Conservation (phyloP, 129 eudicot species). For the Erigeron canadensis region DNA sequence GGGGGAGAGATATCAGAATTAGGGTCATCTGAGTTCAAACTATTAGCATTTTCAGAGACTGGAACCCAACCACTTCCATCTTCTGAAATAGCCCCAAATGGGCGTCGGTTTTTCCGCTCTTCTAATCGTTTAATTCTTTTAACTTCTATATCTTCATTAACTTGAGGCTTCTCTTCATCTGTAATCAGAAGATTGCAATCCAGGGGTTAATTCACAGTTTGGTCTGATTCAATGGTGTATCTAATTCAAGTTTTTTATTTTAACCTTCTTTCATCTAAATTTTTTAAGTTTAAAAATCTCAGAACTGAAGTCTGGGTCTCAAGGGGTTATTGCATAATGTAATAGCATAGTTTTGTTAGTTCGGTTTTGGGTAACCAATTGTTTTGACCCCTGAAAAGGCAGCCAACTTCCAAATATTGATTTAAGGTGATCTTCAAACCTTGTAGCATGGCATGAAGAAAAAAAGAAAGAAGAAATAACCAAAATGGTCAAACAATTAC, state of each 20-base stretch:
- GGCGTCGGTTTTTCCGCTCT: conserved; percentile 51
- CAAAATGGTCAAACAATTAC: not conserved
- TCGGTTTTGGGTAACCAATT: not conserved
- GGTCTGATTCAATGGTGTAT: too few relatives aligned
- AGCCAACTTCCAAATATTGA: not conserved
- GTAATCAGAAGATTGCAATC: conserved; percentile 14
- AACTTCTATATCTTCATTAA: conserved; percentile 90
- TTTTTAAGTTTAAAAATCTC: too few relatives aligned
- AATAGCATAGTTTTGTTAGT: not conserved
- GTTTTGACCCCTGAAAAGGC: not conserved
- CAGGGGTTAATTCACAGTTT: too few relatives aligned
- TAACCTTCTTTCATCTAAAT: too few relatives aligned
- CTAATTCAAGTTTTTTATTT: too few relatives aligned
- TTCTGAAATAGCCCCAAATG: conserved; percentile 80
- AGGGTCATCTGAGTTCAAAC: conserved; percentile 24
- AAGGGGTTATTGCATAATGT: not conserved
- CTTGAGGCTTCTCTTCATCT: conserved; percentile 87
- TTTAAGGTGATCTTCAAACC: not conserved
- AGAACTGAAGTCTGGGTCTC: too few relatives aligned
- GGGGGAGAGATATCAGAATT: conserved; percentile 63
- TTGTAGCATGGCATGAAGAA: not conserved
- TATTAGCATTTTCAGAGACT: conserved; percentile 46
- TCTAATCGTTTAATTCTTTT: conserved; percentile 91
- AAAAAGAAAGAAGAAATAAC: not conserved
- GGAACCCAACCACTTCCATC: conserved; percentile 99